Conservation (phyloP, 1,284 basidiomycete genomes). For the Entoloma clypeatum region DNA sequence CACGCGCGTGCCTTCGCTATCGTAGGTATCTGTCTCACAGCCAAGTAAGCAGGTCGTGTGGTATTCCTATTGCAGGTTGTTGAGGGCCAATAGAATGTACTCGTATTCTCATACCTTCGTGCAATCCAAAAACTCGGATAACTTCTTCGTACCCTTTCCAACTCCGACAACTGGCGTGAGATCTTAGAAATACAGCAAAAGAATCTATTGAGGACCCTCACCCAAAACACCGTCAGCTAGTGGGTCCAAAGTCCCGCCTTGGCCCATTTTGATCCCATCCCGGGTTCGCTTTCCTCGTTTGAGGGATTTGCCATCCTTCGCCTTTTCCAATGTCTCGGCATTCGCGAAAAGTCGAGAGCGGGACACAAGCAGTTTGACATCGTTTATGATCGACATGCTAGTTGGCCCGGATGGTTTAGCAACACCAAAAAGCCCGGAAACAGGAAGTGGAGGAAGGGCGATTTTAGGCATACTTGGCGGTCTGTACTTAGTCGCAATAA, state of each 20-base stretch:
- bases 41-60: constrained; percentile 88
- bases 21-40: constrained; percentile 93
- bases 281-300: constrained; percentile 39
- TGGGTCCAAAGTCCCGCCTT: constrained; percentile 95
- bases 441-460: constrained; percentile 48
- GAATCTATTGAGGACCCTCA: constrained; percentile 26
- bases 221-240: constrained; percentile 92
- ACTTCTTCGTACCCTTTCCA: constrained; percentile 86
- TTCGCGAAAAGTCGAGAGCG: constrained; percentile 81
- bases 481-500: not conserved
- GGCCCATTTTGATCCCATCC: constrained; percentile 74
- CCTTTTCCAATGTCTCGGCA: constrained; percentile 46
- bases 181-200: constrained; percentile 2
- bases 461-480: constrained; percentile 55
- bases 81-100: constrained; percentile 1
- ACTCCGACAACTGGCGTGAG: constrained; percentile 78
- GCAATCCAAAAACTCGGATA: constrained; percentile 85
- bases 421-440: constrained; percentile 81
- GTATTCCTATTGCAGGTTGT: constrained; percentile 70
- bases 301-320: constrained; percentile 34
- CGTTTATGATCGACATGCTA: constrained; percentile 89
- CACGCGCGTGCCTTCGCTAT: constrained; percentile 80
- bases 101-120: constrained; percentile 63
- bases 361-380: constrained; percentile 77
- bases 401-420: constrained; percentile 85